These are phyloP conservation scores for Dysphania ambrosioides DNA, from an alignment of 148 eudicot genomes.

Conservation along the genomic window DNA sequence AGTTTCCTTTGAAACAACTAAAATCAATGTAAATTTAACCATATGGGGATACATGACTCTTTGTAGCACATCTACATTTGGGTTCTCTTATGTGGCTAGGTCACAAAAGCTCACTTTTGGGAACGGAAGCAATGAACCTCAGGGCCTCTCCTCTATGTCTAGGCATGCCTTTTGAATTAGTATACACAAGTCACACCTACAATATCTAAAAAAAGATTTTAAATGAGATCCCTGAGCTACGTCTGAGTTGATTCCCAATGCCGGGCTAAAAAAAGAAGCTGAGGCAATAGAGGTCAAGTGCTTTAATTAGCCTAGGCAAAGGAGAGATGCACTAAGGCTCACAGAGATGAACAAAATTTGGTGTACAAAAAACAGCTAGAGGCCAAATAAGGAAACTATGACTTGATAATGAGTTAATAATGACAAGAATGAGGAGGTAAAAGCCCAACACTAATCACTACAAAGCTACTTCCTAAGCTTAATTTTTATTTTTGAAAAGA, in stretches of 20 bases:
- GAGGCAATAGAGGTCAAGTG: no score
- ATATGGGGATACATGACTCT: not conserved
- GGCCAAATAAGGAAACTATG: not conserved
- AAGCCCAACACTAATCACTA: not conserved
- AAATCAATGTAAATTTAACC: not conserved
- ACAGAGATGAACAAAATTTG: no score
- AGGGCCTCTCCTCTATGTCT: not conserved
- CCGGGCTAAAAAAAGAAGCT: no score
- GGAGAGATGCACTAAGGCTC: no score
- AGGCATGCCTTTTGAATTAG: not conserved
- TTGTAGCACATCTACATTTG: not conserved
- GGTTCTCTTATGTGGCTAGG: not conserved
- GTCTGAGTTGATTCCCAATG: not conserved
- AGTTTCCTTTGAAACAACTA: not conserved
- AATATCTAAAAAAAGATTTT: not conserved
- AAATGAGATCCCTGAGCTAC: not conserved
- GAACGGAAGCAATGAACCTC: not conserved
- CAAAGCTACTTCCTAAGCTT: not conserved
- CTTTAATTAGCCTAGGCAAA: no score
- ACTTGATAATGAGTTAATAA: not conserved
- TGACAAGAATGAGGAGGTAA: no score
- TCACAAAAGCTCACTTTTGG: not conserved
- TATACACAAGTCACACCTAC: not conserved
- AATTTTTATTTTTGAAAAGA: no score
- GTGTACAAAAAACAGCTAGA: no score